Evolutionary conservation across 2,329 filamentous ascomycete species (phyloP).

Genomic region (Epichloe uncinata): DNA sequence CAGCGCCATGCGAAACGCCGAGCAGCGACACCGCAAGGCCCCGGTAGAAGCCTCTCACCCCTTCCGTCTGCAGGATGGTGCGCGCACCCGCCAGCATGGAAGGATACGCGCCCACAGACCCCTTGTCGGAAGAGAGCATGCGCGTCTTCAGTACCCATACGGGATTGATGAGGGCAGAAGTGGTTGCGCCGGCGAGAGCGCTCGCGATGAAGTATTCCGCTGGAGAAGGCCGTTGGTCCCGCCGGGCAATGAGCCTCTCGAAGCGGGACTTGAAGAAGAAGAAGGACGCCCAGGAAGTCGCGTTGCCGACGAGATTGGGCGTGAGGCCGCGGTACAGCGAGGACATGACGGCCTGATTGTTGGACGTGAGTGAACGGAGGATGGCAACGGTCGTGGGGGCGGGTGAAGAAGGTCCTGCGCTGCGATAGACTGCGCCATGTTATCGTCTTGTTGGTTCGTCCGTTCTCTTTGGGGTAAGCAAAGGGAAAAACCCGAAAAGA

Average conservation of each 20-base stretch:
- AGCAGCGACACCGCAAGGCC: constrained; percentile 72
- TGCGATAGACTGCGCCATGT: constrained; percentile 34
- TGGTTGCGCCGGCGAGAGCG: constrained; percentile 55
- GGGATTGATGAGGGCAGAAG: constrained; percentile 78
- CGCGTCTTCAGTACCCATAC: constrained; percentile 98
- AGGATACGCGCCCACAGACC: constrained; percentile 64
- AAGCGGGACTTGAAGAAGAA: constrained; percentile 60
- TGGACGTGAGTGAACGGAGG: constrained; percentile 33
- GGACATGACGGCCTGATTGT: constrained; percentile 39
- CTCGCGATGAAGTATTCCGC: constrained; percentile 74
- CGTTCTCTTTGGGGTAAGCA: not conserved
- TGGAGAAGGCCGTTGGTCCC: constrained; percentile 23
- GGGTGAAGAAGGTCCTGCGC: constrained; percentile 19
- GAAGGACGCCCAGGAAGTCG: constrained; percentile 80
- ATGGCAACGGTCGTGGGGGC: constrained; percentile 38
- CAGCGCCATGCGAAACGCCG: constrained; percentile 80
- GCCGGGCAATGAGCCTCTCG: constrained; percentile 32
- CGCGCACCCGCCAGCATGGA: constrained; percentile 59
- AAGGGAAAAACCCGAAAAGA: not conserved
- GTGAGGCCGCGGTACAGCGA: constrained; percentile 82
- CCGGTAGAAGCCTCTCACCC: constrained; percentile 70
- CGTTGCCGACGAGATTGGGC: constrained; percentile 85
- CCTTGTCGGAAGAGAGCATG: constrained; percentile 77
- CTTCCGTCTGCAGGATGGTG: constrained; percentile 58
- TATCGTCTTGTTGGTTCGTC: not conserved